Evolutionary conservation across 352 stramenopile species (phyloP).

Genomic region (Phytophthora sojae): DNA sequence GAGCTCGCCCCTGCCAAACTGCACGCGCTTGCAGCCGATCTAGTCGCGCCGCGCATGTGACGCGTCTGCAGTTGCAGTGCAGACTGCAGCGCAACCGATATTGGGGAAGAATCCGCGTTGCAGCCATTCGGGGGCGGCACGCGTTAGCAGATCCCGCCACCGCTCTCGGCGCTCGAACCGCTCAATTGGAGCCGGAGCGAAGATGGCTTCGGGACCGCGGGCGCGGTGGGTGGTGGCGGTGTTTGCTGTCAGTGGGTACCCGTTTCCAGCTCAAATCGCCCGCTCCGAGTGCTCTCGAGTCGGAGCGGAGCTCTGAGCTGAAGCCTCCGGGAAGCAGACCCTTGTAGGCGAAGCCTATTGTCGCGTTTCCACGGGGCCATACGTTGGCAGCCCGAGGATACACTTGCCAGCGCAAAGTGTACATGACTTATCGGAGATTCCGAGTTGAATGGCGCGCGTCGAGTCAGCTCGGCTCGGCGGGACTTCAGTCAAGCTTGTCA

Average conservation of each 20-base stretch:
- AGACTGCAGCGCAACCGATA: slow-evolving; percentile 11
- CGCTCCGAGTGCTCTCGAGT: not conserved
- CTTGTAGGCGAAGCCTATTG: slow-evolving; percentile 18
- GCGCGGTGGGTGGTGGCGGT: slow-evolving; percentile 1
- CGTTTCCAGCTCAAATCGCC: slow-evolving; percentile 20
- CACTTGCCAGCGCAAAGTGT: not conserved
- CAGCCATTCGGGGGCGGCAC: slow-evolving; percentile 21
- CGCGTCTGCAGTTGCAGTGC: slow-evolving; percentile 14
- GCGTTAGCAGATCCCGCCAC: slow-evolving; percentile 15
- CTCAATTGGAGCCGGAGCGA: slow-evolving; percentile 24
- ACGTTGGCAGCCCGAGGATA: slow-evolving; percentile 9
- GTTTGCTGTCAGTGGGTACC: not conserved
- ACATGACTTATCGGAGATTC: slow-evolving; percentile 19
- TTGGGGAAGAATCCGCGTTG: slow-evolving; percentile 13
- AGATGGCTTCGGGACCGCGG: slow-evolving; percentile 15
- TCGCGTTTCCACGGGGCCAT: slow-evolving; percentile 32
- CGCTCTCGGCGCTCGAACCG: not conserved
- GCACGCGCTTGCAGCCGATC: not conserved
- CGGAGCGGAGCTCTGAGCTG: slow-evolving; percentile 1
- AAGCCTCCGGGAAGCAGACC: slow-evolving; percentile 32
- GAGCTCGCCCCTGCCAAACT: not conserved
- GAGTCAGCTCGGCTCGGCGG: not conserved
- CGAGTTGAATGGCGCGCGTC: slow-evolving; percentile 9
- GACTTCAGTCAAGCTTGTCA: slow-evolving; percentile 21
- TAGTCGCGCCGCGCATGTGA: slow-evolving; percentile 19